Evolutionary conservation across 2,329 filamentous ascomycete genomes (phyloP).

Genomic region (Cladosporium sp.): DNA sequence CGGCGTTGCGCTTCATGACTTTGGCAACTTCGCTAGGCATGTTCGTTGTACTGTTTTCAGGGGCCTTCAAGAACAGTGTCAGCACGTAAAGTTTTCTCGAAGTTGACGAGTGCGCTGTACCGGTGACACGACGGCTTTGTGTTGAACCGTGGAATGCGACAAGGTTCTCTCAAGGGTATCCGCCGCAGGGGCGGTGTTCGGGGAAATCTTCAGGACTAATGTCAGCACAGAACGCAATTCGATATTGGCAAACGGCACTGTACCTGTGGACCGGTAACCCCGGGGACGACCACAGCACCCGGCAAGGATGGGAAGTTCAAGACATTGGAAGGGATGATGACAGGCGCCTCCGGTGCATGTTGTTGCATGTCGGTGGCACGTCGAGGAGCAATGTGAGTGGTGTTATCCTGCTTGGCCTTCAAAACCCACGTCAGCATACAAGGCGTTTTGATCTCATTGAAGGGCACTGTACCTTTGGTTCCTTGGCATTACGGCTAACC

Average conservation of each 20-base stretch:
- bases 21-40: not conserved
- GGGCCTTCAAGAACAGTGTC: not conserved
- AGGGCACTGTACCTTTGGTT: not conserved
- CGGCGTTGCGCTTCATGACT: not conserved
- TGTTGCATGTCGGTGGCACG: not conserved
- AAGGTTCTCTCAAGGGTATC: not conserved
- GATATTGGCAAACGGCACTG: not conserved
- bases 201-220: not conserved
- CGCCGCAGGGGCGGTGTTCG: no score
- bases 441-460: no score
- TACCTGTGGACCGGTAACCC: not conserved
- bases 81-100: not conserved
- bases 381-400: not conserved
- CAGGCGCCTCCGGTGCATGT: not conserved
- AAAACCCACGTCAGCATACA: not conserved
- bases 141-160: not conserved
- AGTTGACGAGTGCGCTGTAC: not conserved
- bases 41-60: no score
- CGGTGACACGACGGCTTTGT: not conserved
- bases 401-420: not conserved
- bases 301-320: not conserved
- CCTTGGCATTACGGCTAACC: not conserved
- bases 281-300: not conserved
- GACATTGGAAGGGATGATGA: fast-evolving
- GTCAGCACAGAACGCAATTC: not conserved